These are phyloP conservation scores for Draba incana DNA, from an alignment of 345 rosid species.

Conservation along the genomic window DNA sequence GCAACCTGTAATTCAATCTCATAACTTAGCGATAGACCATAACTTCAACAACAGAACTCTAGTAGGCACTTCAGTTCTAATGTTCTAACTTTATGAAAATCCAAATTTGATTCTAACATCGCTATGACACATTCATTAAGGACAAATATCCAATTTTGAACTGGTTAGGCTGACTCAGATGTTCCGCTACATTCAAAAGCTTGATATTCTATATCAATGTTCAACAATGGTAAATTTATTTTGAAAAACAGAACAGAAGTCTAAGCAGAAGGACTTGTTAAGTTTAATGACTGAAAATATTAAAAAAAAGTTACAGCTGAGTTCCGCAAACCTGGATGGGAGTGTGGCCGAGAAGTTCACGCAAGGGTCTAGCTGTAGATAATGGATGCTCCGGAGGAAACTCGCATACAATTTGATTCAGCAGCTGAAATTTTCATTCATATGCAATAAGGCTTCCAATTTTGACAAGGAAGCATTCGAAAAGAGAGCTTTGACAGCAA, in stretches of 20 bases:
- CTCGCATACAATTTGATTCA: conserved; percentile 96
- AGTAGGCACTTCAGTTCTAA: background rate
- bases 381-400: conserved; percentile 96
- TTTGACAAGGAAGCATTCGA: conserved; percentile 3
- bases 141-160: background rate
- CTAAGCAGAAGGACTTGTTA: background rate
- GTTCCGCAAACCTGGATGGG: conserved; percentile 74
- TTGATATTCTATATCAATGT: background rate
- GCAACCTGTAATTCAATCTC: conserved; percentile 63
- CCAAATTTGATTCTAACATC: conserved; percentile 16
- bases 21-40: background rate
- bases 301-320: background rate
- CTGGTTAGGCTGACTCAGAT: background rate
- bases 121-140: background rate
- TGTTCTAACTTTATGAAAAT: conserved; percentile 5
- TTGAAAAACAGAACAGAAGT: background rate
- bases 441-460: background rate
- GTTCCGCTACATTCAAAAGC: conserved; percentile 3
- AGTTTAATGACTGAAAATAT: background rate
- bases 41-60: background rate
- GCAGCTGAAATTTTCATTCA: conserved; percentile 55
- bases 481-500: background rate
- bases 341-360: conserved; percentile 95
- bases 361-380: conserved; percentile 80
- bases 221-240: background rate